Evolutionary conservation across 192 early-diverging fungal genomes (phyloP), one percentile per base, ranked within the genome.

Genomic region (Geosiphon pyriformis): DNA sequence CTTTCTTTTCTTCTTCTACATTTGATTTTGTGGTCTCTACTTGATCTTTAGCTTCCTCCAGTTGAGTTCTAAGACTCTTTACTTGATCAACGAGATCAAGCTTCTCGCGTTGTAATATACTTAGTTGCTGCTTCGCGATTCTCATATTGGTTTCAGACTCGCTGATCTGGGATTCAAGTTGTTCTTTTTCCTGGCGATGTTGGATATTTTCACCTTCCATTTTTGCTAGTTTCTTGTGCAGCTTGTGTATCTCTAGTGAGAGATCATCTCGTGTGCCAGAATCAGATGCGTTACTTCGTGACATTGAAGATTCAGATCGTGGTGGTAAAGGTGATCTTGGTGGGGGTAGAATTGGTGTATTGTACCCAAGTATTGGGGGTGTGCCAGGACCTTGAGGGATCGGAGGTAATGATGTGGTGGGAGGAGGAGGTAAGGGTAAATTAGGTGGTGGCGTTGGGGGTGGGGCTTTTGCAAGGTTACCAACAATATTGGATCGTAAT

Each of bases 71-170:
- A 30, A 77, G 64, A 25, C 61, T 70, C 27, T 75, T 71, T 27
- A 85, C 48, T 42, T 82, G 76, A 3, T 68, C 49, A 2, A 59
- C 50, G 8, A 72, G 52, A 0, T 70, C 55, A n/a, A 68, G 68
- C 47, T 74, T 77, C 49, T 82, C 79, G 0, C 61, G 50, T 23
- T 61, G 51, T 37, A 79, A 34, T 17, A 68, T 31, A 27, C 73
- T 71, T 2, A 76, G 30, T 60, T 81, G 76, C 12, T 73, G 65
- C 17, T 69, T 76, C 10, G 71, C 69, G 17, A 64, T 59, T 57
- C 71, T 71, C n/a, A 80, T 58, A 4, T 67, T 68, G 4, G 56
- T 62, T 35, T 85, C 83, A 2, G 79, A 69, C 26, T 78, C 76
- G 3, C 74, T 72, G 2, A 85, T 61, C 4, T 78, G 70, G 10